A percentile compares a stretch with the other conserved stretches of the same genome.
phyloP scores from a whole-genome alignment of 352 stramenopile species.

The Globisporangium rhizosaccharum region DNA sequence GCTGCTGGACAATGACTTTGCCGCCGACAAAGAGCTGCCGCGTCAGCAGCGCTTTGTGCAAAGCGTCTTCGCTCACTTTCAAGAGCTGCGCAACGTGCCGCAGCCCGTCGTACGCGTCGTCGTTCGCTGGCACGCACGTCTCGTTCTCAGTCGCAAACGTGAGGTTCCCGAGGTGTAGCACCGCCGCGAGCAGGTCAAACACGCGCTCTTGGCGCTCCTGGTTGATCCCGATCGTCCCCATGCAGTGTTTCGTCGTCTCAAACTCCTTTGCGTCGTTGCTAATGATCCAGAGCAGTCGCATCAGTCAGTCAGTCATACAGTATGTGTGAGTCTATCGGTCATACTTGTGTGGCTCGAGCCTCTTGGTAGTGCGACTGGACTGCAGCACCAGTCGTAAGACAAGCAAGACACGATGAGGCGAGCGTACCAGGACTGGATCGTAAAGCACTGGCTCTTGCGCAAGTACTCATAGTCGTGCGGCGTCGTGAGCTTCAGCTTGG shows the following conservation, averaged over 20 bases:
- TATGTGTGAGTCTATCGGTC: neutral
- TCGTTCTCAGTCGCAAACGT: slow-evolving; percentile 84
- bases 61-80: slow-evolving; percentile 66
- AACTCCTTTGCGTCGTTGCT: slow-evolving; percentile 81
- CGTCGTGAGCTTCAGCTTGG: slow-evolving; percentile 64
- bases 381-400: too few relatives aligned
- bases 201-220: slow-evolving; percentile 73
- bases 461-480: slow-evolving; percentile 86
- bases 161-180: slow-evolving; percentile 87
- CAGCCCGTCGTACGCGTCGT: slow-evolving; percentile 38
- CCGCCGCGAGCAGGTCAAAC: slow-evolving; percentile 82
- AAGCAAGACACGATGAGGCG: slow-evolving; percentile 1
- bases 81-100: slow-evolving; percentile 69
- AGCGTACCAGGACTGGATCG: slow-evolving; percentile 54
- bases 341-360: too few relatives aligned
- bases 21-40: slow-evolving; percentile 84
- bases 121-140: slow-evolving; percentile 51
- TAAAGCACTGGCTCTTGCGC: slow-evolving; percentile 83
- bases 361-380: too few relatives aligned
- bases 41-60: slow-evolving; percentile 72
- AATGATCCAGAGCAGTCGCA: neutral
- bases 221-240: slow-evolving; percentile 86
- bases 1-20: slow-evolving; percentile 88
- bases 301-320: neutral
- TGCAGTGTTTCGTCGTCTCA: slow-evolving; percentile 72